A percentile compares a stretch with the other conserved stretches of the same genome.
phyloP scores from a whole-genome alignment of 2,329 filamentous ascomycete species.

The Ilyonectria destructans region DNA sequence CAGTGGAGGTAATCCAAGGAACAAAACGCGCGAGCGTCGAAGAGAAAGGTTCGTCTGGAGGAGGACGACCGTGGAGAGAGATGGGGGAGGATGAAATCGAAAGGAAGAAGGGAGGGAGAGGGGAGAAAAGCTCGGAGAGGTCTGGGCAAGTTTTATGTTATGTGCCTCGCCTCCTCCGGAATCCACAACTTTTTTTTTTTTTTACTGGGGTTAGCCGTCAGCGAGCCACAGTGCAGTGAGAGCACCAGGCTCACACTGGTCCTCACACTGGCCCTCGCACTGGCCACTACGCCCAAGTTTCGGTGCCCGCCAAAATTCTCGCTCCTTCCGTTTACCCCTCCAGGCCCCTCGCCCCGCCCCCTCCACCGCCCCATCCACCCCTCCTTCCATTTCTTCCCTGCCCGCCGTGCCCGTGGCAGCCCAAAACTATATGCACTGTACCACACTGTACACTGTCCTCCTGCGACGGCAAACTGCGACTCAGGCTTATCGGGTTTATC shows the following conservation, averaged over 20 bases:
- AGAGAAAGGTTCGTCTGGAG: slow-evolving; percentile 61
- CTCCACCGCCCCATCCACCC: slow-evolving; percentile 45
- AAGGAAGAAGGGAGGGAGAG: slow-evolving; percentile 50
- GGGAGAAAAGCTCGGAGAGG: slow-evolving; percentile 52
- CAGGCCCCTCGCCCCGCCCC: slow-evolving; percentile 31
- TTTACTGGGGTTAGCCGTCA: slow-evolving; percentile 33
- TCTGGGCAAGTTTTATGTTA: slow-evolving; percentile 55
- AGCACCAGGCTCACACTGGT: slow-evolving; percentile 15
- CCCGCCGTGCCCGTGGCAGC: slow-evolving; percentile 21
- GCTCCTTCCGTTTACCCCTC: slow-evolving; percentile 39
- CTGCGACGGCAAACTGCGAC: slow-evolving; percentile 40
- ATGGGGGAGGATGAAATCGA: slow-evolving; percentile 55
- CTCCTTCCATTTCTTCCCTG: slow-evolving; percentile 41
- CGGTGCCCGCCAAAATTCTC: slow-evolving; percentile 42
- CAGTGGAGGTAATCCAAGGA: slow-evolving; percentile 54
- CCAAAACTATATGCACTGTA: slow-evolving; percentile 22
- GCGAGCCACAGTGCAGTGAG: slow-evolving; percentile 29
- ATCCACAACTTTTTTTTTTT: slow-evolving; percentile 53
- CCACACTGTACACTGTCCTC: slow-evolving; percentile 9
- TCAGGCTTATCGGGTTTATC: slow-evolving; percentile 55
- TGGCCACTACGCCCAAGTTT: slow-evolving; percentile 23
- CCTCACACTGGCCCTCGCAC: background rate
- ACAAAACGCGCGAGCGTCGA: slow-evolving; percentile 50
- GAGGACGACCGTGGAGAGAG: slow-evolving; percentile 58
- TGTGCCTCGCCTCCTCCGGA: slow-evolving; percentile 44